Percentiles rank a stretch among this genome's conserved stretches.
These are phyloP conservation scores for Bremia lactucae DNA, from an alignment of 352 stramenopile genomes.

Conservation along the genomic window DNA sequence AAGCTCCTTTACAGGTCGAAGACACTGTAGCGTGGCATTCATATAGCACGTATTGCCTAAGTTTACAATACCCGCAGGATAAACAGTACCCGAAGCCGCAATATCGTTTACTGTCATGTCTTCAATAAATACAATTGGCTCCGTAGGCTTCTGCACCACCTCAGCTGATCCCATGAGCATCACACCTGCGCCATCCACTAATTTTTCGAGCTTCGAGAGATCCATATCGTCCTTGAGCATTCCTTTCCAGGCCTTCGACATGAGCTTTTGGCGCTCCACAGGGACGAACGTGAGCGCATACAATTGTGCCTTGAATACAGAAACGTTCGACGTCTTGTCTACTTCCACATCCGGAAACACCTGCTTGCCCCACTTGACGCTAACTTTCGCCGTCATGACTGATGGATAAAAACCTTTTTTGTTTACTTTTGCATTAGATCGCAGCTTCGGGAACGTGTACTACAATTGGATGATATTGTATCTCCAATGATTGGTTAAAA, in stretches of 20 bases:
- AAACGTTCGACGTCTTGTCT: slow-evolving; percentile 54
- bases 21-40: slow-evolving; percentile 91
- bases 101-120: slow-evolving; percentile 79
- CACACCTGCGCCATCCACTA: slow-evolving; percentile 52
- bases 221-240: slow-evolving; percentile 84
- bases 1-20: slow-evolving; percentile 87
- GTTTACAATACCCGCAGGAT: slow-evolving; percentile 89
- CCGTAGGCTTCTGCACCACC: slow-evolving; percentile 77
- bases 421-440: too few relatives aligned
- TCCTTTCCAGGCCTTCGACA: slow-evolving; percentile 84
- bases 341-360: slow-evolving; percentile 54
- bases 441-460: slow-evolving; percentile 9
- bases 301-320: slow-evolving; percentile 74
- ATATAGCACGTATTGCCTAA: slow-evolving; percentile 90
- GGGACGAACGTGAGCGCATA: slow-evolving; percentile 74
- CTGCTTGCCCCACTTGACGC: slow-evolving; percentile 85
- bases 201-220: slow-evolving; percentile 39
- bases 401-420: slow-evolving; percentile 11
- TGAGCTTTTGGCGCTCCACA: slow-evolving; percentile 82
- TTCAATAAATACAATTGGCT: slow-evolving; percentile 78
- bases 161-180: slow-evolving; percentile 94
- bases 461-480: slow-evolving; percentile 5
- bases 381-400: slow-evolving; percentile 49
- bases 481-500: too few relatives aligned
- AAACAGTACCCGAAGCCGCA: slow-evolving; percentile 65